These are phyloP conservation scores for Metarhizium humberi DNA, from an alignment of 2,329 filamentous ascomycete genomes.

Conservation along the genomic window DNA sequence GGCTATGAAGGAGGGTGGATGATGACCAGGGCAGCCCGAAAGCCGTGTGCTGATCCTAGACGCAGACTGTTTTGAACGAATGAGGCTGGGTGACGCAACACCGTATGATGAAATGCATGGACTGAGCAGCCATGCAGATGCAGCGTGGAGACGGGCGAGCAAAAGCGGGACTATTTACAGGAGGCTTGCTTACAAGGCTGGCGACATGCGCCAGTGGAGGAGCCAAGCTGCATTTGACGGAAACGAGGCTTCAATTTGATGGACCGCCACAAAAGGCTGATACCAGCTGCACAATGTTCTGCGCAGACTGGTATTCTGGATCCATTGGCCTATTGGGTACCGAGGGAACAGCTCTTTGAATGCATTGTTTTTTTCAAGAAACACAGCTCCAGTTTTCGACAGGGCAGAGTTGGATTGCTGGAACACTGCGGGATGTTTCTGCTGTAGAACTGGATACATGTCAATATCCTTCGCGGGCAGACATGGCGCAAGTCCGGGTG, in stretches of 20 bases:
- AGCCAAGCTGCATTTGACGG: background rate
- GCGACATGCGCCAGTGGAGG: background rate
- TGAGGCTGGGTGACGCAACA: background rate
- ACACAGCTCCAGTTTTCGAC: no score
- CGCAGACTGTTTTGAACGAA: background rate
- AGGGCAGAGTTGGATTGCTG: no score
- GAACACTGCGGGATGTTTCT: no score
- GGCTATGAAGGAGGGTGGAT: background rate
- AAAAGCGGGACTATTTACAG: background rate
- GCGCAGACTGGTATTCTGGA: no score
- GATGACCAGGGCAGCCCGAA: no score
- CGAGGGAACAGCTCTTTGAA: no score
- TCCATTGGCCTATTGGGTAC: no score
- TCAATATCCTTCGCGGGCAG: no score
- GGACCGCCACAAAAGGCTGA: background rate
- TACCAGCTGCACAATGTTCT: background rate
- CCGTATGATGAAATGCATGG: background rate
- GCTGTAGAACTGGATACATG: no score
- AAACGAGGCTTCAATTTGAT: background rate
- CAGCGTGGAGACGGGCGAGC: background rate
- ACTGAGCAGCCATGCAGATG: background rate
- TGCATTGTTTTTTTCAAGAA: no score
- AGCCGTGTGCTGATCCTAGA: background rate
- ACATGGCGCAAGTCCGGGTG: no score
- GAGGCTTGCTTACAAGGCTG: no score